A percentile compares a stretch with the other conserved stretches of the same genome.
These are phyloP conservation scores for Botrytis aclada DNA, from an alignment of 2,329 filamentous ascomycete species.

Conservation along the genomic window DNA sequence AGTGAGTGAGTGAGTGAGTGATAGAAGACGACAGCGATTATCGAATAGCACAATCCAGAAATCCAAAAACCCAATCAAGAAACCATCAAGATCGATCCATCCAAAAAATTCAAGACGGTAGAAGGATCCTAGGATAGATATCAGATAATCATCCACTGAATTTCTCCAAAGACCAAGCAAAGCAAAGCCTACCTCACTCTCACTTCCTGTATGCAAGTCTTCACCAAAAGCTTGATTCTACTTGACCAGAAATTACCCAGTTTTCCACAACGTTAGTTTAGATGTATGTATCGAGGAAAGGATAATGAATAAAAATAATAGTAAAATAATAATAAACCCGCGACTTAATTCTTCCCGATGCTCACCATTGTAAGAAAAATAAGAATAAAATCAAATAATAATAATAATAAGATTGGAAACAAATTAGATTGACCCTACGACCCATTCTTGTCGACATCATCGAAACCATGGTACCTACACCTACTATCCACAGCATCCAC, in stretches of 20 bases:
- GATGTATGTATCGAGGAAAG: background rate
- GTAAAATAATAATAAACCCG: background rate
- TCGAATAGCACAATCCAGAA: background rate
- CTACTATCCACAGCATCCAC: background rate
- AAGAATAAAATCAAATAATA: background rate
- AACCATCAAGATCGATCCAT: background rate
- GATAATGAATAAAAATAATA: no score
- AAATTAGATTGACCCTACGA: background rate
- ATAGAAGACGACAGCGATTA: background rate
- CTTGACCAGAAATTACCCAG: background rate
- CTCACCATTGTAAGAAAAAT: background rate
- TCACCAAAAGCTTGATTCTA: background rate
- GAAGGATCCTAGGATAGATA: background rate
- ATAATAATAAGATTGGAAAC: background rate
- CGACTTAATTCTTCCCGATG: background rate
- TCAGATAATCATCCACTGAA: background rate
- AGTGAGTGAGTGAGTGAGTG: background rate
- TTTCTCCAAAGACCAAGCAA: background rate
- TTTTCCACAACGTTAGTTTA: background rate
- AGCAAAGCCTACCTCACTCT: background rate
- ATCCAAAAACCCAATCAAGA: background rate
- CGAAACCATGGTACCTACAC: background rate
- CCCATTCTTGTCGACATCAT: constrained; percentile 4
- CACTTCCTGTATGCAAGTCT: background rate
- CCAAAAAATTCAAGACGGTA: background rate